Evolutionary conservation across 1,284 basidiomycete species (phyloP).

Genomic region (Cystobasidium sp.): DNA sequence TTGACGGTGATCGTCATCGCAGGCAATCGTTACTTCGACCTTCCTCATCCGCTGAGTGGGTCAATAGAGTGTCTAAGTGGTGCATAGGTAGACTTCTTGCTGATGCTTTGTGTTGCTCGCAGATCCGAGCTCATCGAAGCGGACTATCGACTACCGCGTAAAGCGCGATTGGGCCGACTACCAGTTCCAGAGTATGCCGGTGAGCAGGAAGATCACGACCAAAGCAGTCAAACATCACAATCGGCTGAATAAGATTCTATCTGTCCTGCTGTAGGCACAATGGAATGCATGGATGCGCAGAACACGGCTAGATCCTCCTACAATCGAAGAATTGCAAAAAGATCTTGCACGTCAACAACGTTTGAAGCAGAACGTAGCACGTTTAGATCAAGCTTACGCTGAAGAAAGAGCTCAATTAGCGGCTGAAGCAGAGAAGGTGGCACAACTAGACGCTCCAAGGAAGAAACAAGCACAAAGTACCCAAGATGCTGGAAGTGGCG

Average conservation of each 20-base stretch:
- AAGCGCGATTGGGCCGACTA: slow-evolving; percentile 44
- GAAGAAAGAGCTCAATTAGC: slow-evolving; percentile 29
- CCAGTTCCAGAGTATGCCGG: slow-evolving; percentile 25
- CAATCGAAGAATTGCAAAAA: slow-evolving; percentile 36
- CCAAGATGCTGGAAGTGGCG: not conserved
- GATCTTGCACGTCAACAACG: slow-evolving; percentile 23
- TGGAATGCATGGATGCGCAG: slow-evolving; percentile 42
- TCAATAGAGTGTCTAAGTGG: not conserved
- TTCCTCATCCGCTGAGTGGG: slow-evolving; percentile 29
- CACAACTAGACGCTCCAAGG: slow-evolving; percentile 12
- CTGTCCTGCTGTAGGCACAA: slow-evolving; percentile 18
- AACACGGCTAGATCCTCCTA: slow-evolving; percentile 34
- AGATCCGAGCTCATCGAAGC: slow-evolving; percentile 17
- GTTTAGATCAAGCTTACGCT: slow-evolving; percentile 25
- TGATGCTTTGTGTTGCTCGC: not conserved
- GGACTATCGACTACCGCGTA: slow-evolving; percentile 34
- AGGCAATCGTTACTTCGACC: slow-evolving; percentile 44
- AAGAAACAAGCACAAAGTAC: not conserved
- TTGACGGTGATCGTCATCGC: slow-evolving; percentile 18
- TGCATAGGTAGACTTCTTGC: not conserved
- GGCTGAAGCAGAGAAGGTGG: slow-evolving; percentile 26
- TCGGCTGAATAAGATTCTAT: not conserved
- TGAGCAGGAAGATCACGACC: not conserved
- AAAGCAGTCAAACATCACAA: not conserved
- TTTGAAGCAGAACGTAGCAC: slow-evolving; percentile 31